Evolutionary conservation across 768 basidiomycete genomes (phyloP).

Genomic region (Cyathus striatus): DNA sequence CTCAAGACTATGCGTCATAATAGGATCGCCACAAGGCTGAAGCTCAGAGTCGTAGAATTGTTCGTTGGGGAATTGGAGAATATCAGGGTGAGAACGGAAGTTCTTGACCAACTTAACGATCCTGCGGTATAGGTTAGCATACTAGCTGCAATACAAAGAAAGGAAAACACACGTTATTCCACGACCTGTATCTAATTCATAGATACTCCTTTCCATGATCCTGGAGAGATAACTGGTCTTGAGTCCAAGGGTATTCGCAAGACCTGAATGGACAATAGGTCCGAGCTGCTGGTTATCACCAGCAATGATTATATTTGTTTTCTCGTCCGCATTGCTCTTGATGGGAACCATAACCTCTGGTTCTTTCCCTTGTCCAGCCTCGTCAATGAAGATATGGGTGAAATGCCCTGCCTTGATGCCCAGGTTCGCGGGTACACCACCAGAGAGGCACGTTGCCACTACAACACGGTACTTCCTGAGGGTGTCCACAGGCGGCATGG

Average conservation of each 20-base stretch:
- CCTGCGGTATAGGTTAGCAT: constrained; percentile 12
- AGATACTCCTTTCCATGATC: constrained; percentile 35
- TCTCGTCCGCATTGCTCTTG: constrained; percentile 38
- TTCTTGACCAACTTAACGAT: constrained; percentile 58
- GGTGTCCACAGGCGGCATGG: constrained; percentile 34
- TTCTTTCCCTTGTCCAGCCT: constrained; percentile 61
- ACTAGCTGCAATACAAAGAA: neutral
- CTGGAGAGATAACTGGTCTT: constrained; percentile 47
- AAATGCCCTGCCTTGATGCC: constrained; percentile 52
- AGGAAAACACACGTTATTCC: constrained; percentile 28
- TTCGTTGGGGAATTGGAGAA: constrained; percentile 53
- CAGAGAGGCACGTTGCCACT: constrained; percentile 55
- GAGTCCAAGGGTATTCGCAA: constrained; percentile 46
- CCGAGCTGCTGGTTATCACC: constrained; percentile 64
- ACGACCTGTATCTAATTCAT: constrained; percentile 27
- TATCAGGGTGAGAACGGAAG: constrained; percentile 51
- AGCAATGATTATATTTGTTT: constrained; percentile 50
- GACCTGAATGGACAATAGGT: constrained; percentile 44
- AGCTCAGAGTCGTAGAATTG: constrained; percentile 53
- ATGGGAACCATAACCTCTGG: constrained; percentile 54
- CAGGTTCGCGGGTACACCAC: constrained; percentile 38
- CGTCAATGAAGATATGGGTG: constrained; percentile 58
- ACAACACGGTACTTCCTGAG: constrained; percentile 45
- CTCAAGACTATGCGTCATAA: constrained; percentile 33
- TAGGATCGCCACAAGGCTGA: constrained; percentile 36